Evolutionary conservation across 164 flowering plant species (phyloP).

Genomic region (Kalanchoe fedtschenkoi): DNA sequence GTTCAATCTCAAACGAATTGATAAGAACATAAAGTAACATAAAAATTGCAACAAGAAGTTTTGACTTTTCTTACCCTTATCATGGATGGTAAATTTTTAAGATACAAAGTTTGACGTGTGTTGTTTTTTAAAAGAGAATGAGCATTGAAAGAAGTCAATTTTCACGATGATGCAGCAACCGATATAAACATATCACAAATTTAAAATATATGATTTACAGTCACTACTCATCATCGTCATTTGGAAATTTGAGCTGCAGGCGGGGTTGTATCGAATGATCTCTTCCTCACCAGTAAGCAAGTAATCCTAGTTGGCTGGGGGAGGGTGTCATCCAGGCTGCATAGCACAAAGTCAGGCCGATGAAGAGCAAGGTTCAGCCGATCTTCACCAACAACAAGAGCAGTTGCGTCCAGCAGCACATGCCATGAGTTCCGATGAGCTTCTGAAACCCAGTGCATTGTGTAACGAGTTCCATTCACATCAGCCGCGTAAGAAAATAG

Average conservation of each 20-base stretch:
- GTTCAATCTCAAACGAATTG: too few species aligned
- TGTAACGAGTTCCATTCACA: constrained; percentile 44
- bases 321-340: constrained; percentile 50
- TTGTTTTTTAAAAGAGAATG: too few species aligned
- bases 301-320: constrained; percentile 51
- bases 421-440: constrained; percentile 72
- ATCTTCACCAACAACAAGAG: constrained; percentile 39
- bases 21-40: too few species aligned
- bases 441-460: constrained; percentile 82
- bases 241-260: constrained; percentile 9
- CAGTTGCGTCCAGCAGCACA: constrained; percentile 63
- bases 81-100: too few species aligned
- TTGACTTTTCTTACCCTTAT: too few species aligned
- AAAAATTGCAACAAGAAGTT: too few species aligned
- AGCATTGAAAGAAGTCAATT: too few species aligned
- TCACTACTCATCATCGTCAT: too few species aligned
- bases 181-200: too few species aligned
- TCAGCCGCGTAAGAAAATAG: constrained; percentile 60
- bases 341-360: constrained; percentile 61
- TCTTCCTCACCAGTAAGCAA: constrained; percentile 56
- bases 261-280: constrained; percentile 40
- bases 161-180: too few species aligned
- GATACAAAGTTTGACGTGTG: too few species aligned
- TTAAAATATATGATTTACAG: too few species aligned
- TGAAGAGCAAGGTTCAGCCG: constrained; percentile 51